These are phyloP conservation scores for Exophiala dermatitidis DNA, from an alignment of 2,329 filamentous ascomycete species.

Conservation along the genomic window DNA sequence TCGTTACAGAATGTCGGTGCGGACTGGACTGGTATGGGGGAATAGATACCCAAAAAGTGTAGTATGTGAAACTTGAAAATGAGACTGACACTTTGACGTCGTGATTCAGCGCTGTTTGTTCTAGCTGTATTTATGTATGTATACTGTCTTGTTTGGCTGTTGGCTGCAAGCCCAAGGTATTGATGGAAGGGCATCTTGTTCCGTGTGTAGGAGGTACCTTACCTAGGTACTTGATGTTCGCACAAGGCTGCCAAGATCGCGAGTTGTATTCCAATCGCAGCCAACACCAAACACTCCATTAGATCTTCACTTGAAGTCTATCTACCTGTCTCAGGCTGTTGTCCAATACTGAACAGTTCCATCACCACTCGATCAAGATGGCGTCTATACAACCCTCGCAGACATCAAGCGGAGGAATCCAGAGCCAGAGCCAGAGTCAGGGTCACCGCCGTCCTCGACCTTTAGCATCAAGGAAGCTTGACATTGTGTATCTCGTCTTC, in stretches of 20 bases:
- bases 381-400: neutral
- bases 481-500: slow-evolving; percentile 47
- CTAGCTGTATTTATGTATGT: neutral
- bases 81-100: too few species aligned
- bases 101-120: too few species aligned
- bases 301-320: too few species aligned
- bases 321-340: neutral
- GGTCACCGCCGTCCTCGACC: slow-evolving; percentile 10
- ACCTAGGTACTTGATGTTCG: too few species aligned
- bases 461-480: slow-evolving; percentile 32
- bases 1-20: too few species aligned
- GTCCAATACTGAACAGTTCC: neutral
- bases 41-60: too few species aligned
- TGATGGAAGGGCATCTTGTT: neutral
- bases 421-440: neutral
- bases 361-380: neutral
- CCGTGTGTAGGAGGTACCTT: too few species aligned
- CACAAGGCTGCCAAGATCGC: too few species aligned
- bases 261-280: too few species aligned
- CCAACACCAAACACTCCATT: too few species aligned
- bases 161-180: neutral
- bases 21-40: too few species aligned
- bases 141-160: neutral
- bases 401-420: neutral
- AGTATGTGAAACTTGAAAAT: too few species aligned